Percentiles rank a stretch among this genome's conserved stretches.
Conservation (phyloP, 2,329 filamentous ascomycete genomes). For the Botryosphaeria dothidea region DNA sequence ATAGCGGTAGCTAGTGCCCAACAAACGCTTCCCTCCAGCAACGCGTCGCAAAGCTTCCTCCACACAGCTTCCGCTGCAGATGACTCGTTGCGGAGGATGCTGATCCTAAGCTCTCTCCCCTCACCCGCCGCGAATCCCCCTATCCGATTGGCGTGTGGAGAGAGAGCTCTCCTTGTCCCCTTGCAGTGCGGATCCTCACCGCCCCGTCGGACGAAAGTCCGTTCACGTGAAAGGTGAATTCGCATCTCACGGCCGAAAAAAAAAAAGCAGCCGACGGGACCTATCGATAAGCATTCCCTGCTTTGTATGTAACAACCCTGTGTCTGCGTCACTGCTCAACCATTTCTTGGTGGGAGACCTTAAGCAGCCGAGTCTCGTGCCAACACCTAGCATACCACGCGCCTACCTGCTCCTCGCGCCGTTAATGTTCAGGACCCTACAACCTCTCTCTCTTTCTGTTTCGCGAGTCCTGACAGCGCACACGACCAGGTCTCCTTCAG, state of each 20-base stretch:
- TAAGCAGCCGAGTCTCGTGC: background rate
- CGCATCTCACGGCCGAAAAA: constrained; percentile 8
- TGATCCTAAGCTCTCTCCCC: constrained; percentile 11
- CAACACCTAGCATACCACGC: background rate
- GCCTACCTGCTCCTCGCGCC: background rate
- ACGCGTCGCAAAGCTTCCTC: background rate
- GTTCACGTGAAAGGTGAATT: background rate
- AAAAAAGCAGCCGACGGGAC: no score
- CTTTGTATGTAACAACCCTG: background rate
- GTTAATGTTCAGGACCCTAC: constrained; percentile 23
- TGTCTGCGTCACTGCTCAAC: constrained; percentile 17
- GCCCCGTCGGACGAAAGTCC: constrained; percentile 4
- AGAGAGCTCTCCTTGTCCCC: background rate
- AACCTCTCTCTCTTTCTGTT: constrained; percentile 21
- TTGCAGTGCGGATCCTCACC: constrained; percentile 13
- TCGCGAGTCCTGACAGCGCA: constrained; percentile 20
- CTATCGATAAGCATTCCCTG: constrained; percentile 17
- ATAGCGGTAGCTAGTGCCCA: background rate
- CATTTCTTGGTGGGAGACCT: background rate
- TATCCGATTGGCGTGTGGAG: background rate
- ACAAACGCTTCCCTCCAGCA: background rate
- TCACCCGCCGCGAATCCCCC: constrained; percentile 8
- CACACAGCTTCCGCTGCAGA: background rate
- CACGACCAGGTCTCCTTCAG: background rate
- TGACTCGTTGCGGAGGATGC: background rate